phyloP scores from a whole-genome alignment of 306 rosid genomes.

The Rosa lucieae region DNA sequence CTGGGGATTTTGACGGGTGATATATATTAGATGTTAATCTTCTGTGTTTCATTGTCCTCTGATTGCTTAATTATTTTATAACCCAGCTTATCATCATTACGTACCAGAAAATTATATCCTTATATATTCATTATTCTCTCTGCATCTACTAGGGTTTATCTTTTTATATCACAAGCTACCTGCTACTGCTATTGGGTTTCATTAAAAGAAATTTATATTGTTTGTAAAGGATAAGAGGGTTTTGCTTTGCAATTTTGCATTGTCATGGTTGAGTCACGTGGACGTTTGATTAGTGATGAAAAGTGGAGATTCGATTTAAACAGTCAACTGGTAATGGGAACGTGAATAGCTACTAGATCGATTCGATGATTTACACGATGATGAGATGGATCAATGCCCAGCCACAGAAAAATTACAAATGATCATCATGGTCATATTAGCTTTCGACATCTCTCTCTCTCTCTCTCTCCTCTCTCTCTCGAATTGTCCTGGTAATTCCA shows the following conservation, averaged over 20 bases:
- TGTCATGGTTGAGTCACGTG: slow-evolving; percentile 51
- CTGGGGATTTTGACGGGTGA: neutral
- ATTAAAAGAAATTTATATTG: neutral
- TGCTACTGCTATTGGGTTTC: neutral
- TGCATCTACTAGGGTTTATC: neutral
- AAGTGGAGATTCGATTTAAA: neutral
- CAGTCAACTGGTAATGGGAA: neutral
- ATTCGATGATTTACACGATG: neutral
- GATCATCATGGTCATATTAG: neutral
- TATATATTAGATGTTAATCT: neutral
- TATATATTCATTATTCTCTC: neutral
- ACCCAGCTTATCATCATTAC: neutral
- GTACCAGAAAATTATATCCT: neutral
- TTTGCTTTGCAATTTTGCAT: slow-evolving; percentile 7
- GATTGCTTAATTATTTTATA: neutral
- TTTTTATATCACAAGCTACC: neutral
- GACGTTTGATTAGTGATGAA: slow-evolving; percentile 35
- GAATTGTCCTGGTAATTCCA: neutral
- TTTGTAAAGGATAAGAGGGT: neutral
- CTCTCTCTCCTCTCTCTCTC: neutral
- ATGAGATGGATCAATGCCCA: neutral
- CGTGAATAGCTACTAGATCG: neutral
- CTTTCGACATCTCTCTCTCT: neutral
- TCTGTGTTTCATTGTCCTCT: neutral
- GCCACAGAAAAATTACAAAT: neutral